phyloP scores from a whole-genome alignment of 768 basidiomycete genomes.

The Podaxis sp. region DNA sequence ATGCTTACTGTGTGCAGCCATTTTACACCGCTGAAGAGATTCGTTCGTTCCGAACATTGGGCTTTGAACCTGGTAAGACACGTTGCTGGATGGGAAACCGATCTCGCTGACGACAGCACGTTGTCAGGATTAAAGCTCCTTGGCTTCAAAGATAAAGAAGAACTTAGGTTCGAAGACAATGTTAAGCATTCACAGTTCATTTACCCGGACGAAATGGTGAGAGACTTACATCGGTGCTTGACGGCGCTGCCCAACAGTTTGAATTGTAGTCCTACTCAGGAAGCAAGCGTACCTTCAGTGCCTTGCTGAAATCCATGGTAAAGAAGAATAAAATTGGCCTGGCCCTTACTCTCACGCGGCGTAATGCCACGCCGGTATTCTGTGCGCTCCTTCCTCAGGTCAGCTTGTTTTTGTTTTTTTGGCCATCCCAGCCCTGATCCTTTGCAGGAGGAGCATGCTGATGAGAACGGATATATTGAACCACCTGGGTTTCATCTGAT shows the following conservation, averaged over 20 bases:
- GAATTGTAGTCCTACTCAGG: constrained; percentile 71
- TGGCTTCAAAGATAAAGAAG: constrained; percentile 78
- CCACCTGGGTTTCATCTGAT: constrained; percentile 94
- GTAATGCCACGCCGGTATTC: constrained; percentile 75
- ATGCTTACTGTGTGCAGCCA: constrained; percentile 44
- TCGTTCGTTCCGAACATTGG: constrained; percentile 78
- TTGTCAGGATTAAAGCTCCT: constrained; percentile 80
- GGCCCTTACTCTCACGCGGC: constrained; percentile 66
- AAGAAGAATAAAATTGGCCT: constrained; percentile 82
- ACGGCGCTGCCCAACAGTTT: constrained; percentile 14
- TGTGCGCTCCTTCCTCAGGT: constrained; percentile 90
- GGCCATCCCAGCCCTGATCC: neutral
- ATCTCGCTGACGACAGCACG: neutral
- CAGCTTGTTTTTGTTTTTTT: constrained; percentile 3
- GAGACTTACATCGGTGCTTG: constrained; percentile 18
- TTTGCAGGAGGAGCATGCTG: constrained; percentile 63
- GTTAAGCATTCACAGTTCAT: constrained; percentile 90
- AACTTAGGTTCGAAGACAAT: constrained; percentile 84
- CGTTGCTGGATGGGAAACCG: neutral
- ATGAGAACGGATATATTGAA: constrained; percentile 73
- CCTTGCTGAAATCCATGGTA: constrained; percentile 80
- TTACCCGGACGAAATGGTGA: constrained; percentile 87
- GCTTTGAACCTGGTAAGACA: constrained; percentile 68
- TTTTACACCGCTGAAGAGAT: constrained; percentile 87
- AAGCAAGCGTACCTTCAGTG: constrained; percentile 88